Percentiles rank a stretch among this genome's conserved stretches.
phyloP scores from a whole-genome alignment of 2,329 filamentous ascomycete genomes.

The Colletotrichum somersetense region DNA sequence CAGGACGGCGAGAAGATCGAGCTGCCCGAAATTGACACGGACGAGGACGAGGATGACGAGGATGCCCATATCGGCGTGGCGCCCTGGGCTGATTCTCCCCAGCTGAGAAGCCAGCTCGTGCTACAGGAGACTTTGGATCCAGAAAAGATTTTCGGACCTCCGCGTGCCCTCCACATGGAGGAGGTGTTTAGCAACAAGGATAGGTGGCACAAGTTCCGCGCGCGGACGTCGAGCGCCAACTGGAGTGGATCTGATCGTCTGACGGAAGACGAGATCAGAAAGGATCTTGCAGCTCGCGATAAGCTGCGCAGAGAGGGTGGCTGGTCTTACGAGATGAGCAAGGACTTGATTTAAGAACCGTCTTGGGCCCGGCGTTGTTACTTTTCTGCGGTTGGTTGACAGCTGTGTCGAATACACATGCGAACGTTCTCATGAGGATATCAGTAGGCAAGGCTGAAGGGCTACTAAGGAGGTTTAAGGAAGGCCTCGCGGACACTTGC shows the following conservation, averaged over 20 bases:
- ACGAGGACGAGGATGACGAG: slow-evolving; percentile 77
- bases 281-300: slow-evolving; percentile 83
- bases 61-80: slow-evolving; percentile 71
- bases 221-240: slow-evolving; percentile 92
- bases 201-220: slow-evolving; percentile 86
- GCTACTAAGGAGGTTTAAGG: slow-evolving; percentile 15
- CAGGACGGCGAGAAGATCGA: slow-evolving; percentile 91
- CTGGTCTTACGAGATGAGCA: slow-evolving; percentile 78
- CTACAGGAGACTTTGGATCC: slow-evolving; percentile 90
- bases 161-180: slow-evolving; percentile 91
- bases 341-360: slow-evolving; percentile 56
- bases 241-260: slow-evolving; percentile 87
- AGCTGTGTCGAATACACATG: slow-evolving; percentile 39
- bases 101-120: slow-evolving; percentile 80
- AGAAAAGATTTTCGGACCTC: slow-evolving; percentile 87
- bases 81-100: slow-evolving; percentile 90
- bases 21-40: slow-evolving; percentile 94
- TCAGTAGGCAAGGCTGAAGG: slow-evolving; percentile 20
- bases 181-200: slow-evolving; percentile 95
- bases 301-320: slow-evolving; percentile 85
- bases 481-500: slow-evolving; percentile 25
- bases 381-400: slow-evolving; percentile 28
- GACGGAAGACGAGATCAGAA: slow-evolving; percentile 87
- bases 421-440: slow-evolving; percentile 39
- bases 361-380: slow-evolving; percentile 29